These are phyloP conservation scores for Alliaria petiolata DNA, from an alignment of 345 rosid species.

Conservation along the genomic window DNA sequence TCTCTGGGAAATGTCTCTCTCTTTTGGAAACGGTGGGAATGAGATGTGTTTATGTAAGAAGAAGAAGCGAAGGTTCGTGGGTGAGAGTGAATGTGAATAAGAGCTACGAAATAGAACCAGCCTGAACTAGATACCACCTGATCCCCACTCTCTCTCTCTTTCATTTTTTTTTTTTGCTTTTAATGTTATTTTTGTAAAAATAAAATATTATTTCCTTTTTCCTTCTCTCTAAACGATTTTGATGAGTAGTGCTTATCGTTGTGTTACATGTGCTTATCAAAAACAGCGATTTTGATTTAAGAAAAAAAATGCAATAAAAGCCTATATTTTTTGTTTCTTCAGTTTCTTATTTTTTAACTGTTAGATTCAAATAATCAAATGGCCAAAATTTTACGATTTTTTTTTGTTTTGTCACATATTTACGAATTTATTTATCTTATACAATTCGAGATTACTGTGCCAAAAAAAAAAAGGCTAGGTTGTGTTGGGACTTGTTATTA, in stretches of 20 bases:
- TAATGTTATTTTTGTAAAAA: too few relatives aligned
- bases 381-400: too few relatives aligned
- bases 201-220: neutral
- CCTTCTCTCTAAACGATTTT: neutral
- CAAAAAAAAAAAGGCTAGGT: too few relatives aligned
- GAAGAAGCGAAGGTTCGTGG: conserved; percentile 31
- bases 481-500: neutral
- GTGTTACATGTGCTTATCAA: conserved; percentile 5
- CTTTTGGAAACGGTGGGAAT: neutral
- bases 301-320: too few relatives aligned
- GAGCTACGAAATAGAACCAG: neutral
- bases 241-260: neutral
- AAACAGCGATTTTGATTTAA: neutral
- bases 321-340: too few relatives aligned
- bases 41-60: conserved; percentile 32
- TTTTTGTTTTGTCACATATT: too few relatives aligned
- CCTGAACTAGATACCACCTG: conserved; percentile 39
- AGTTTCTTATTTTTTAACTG: too few relatives aligned
- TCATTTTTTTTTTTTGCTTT: neutral
- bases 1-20: neutral
- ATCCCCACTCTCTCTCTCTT: conserved; percentile 6
- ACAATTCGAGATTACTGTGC: neutral
- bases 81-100: conserved; percentile 9
- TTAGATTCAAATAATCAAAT: too few relatives aligned
- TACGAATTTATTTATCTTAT: neutral